These are phyloP conservation scores for Chlamydomonas eustigma DNA, from an alignment of 139 green algal species.

Conservation along the genomic window DNA sequence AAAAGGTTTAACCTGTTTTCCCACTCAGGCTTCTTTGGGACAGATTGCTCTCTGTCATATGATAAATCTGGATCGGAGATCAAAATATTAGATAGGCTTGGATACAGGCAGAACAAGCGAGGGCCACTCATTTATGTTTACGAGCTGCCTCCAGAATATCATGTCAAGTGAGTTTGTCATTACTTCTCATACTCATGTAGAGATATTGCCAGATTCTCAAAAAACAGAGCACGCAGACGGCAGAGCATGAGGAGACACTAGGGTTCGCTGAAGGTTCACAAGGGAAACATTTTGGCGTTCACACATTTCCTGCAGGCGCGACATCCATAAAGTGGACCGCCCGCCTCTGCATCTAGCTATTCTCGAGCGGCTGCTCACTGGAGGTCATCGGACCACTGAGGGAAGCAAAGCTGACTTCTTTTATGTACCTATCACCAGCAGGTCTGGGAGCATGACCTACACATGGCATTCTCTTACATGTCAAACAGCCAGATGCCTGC, in stretches of 20 bases:
- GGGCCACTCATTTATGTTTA: conserved; percentile 36
- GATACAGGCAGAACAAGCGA: conserved; percentile 18
- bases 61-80: not conserved
- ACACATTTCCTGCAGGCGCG: conserved; percentile 1
- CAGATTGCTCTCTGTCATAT: conserved; percentile 36
- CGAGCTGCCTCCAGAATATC: conserved; percentile 39
- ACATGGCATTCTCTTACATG: not conserved
- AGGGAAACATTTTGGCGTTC: too few species aligned
- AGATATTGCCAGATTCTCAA: not conserved
- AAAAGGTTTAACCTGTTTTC: conserved; percentile 1
- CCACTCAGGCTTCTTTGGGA: conserved; percentile 32
- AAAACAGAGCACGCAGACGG: not conserved
- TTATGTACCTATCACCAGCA: conserved; percentile 30
- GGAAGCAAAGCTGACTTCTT: conserved; percentile 35
- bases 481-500: too few species aligned
- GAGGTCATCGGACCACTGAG: conserved; percentile 27
- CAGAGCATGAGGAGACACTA: not conserved
- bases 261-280: not conserved
- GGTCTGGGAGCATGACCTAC: not conserved
- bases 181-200: not conserved
- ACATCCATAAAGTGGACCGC: conserved; percentile 28
- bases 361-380: conserved; percentile 34
- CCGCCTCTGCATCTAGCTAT: conserved; percentile 38
- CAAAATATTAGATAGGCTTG: conserved; percentile 11
- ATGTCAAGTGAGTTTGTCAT: conserved; percentile 44